Percentiles rank a stretch among this genome's conserved stretches.
Evolutionary conservation across 768 basidiomycete genomes (phyloP).

Genomic region (Tylopilus cervinicoccineus): DNA sequence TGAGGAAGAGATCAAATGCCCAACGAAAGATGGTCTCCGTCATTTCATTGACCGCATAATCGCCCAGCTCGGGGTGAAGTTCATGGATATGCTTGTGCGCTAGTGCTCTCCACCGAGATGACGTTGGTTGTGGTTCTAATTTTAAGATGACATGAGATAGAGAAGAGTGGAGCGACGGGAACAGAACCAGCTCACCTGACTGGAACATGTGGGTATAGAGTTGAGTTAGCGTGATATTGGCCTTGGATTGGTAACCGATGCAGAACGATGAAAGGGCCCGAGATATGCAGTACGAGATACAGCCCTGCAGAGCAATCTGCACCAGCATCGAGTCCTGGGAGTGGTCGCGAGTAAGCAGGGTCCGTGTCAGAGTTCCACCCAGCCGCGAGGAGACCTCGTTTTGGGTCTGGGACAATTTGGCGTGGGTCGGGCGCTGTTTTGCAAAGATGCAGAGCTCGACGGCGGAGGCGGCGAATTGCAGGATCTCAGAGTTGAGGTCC

Average conservation of each 20-base stretch:
- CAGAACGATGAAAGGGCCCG: constrained; percentile 69
- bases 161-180: background rate
- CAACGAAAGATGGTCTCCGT: constrained; percentile 72
- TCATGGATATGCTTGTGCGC: constrained; percentile 66
- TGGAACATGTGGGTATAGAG: constrained; percentile 57
- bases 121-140: constrained; percentile 71
- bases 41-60: constrained; percentile 67
- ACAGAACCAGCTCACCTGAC: constrained; percentile 37
- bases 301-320: constrained; percentile 72
- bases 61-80: constrained; percentile 61
- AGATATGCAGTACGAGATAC: constrained; percentile 60
- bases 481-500: constrained; percentile 75
- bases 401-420: constrained; percentile 47
- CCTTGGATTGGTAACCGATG: constrained; percentile 67
- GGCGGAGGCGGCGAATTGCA: constrained; percentile 75
- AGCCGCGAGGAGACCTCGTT: constrained; percentile 60
- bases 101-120: constrained; percentile 72
- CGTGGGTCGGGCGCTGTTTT: constrained; percentile 35
- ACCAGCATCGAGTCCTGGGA: constrained; percentile 73
- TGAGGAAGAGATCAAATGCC: constrained; percentile 61
- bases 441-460: constrained; percentile 62
- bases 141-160: constrained; percentile 14
- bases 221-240: constrained; percentile 60
- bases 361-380: constrained; percentile 57
- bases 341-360: constrained; percentile 62